These are phyloP conservation scores for Claviceps sp. DNA, from an alignment of 2,329 filamentous ascomycete species.

Conservation along the genomic window DNA sequence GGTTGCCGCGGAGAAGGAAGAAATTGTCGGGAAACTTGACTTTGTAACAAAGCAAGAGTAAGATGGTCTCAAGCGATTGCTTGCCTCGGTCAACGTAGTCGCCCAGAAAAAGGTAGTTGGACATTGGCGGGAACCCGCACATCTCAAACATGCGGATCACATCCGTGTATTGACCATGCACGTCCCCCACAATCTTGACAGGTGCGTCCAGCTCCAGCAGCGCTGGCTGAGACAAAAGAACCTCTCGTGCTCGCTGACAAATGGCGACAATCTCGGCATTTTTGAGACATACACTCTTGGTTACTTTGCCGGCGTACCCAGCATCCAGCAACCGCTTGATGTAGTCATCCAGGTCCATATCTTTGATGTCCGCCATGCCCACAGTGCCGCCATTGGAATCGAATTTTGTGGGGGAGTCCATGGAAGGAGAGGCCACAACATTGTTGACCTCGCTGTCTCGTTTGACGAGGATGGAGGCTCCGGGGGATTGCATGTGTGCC, in stretches of 20 bases:
- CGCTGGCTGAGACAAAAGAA: conserved; percentile 83
- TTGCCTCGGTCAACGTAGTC: conserved; percentile 97
- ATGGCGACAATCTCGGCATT: conserved; percentile 95
- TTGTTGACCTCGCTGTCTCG: conserved; percentile 59
- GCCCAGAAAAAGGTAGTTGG: conserved; percentile 88
- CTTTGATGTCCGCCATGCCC: conserved; percentile 81
- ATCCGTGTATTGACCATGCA: conserved; percentile 94
- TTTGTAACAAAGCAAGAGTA: conserved; percentile 89
- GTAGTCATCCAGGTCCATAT: conserved; percentile 91
- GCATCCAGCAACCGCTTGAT: conserved; percentile 90
- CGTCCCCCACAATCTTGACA: conserved; percentile 95
- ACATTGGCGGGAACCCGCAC: conserved; percentile 86
- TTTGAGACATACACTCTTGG: conserved; percentile 92
- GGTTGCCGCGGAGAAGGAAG: conserved; percentile 85
- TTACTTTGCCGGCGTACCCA: conserved; percentile 91
- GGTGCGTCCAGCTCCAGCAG: conserved; percentile 84
- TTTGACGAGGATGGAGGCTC: conserved; percentile 81
- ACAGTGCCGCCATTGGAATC: conserved; percentile 42
- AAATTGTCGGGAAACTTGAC: conserved; percentile 96
- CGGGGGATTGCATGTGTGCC: conserved; percentile 52
- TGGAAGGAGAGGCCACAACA: conserved; percentile 34
- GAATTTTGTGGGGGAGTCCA: conserved; percentile 24
- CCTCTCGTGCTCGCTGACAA: conserved; percentile 76
- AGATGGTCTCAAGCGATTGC: conserved; percentile 87
- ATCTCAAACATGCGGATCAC: conserved; percentile 96